Base-by-base conservation (phyloP, 2,329 filamentous ascomycete species). In the Colletotrichum gigasporum region DNA sequence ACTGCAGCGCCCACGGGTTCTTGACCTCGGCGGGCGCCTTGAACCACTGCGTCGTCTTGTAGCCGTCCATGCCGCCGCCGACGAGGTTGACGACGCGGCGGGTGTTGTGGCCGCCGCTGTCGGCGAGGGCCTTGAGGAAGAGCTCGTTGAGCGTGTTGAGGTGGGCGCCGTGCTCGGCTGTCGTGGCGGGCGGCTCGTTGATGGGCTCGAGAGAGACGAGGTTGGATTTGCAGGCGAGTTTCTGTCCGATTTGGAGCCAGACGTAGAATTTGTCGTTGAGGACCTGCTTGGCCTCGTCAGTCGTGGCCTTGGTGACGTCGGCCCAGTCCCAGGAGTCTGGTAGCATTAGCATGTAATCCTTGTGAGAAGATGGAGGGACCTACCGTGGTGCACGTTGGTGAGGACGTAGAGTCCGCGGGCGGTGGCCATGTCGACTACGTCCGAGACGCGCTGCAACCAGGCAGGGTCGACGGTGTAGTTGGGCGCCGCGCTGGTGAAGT, bases 1-100 rank as follows among this genome's bases (percentile, higher is more conserved):
- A 88, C 70, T 89, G 86, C 28, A 89, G 79, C 0, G 83, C 85
- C 80, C 84, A 88, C 0, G 86, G 86, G 61, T 87, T 86, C 11
- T 79, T 79, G 39, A 82, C 84, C 28, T 81, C 79, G 1, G 73
- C 72, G 0, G 84, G 83, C 9, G 74, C 74, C 63, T 80, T 73
- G 68, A 89, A 88, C 80, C 81, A 88, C 64, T 84, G 73, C 2
- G 77, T 80, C 2, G 85, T 88, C 71, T 87, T 85, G 11, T 76
- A 69, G 12, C 79, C 78, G 69, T 87, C 84, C 62, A 66, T 59
- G 6, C 79, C 77, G 2, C 80, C 78, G 4, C 85, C 84, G 3
- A 83, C 82, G 5, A 89, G 78, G 10, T 82, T 86, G 10, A 89
- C 83, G 1, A 89, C 84, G 37, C 87, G 76, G 64, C 84, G 70